Evolutionary conservation across 1,139 yeast genomes (phyloP).

Genomic region (Kluyveromyces sp.): DNA sequence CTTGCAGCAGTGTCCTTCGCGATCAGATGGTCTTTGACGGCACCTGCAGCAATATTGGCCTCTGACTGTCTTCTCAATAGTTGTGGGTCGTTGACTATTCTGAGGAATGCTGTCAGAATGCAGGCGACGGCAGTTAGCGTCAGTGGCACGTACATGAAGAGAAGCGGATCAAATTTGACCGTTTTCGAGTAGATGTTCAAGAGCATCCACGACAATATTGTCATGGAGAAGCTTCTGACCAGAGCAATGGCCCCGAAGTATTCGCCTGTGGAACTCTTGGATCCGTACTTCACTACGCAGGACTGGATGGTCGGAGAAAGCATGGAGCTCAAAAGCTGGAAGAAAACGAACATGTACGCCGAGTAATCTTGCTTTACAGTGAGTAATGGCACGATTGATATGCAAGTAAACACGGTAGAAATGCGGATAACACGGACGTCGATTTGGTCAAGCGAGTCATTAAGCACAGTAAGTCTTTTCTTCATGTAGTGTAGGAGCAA

Average conservation of each 20-base stretch:
- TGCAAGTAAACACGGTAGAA: conserved; percentile 37
- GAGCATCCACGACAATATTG: conserved; percentile 38
- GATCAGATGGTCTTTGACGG: too few relatives aligned
- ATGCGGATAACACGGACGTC: conserved; percentile 43
- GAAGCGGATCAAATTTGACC: conserved; percentile 29
- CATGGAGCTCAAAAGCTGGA: conserved; percentile 36
- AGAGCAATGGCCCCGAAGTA: conserved; percentile 48
- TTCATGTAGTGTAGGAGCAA: conserved; percentile 36
- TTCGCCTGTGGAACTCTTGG: conserved; percentile 43
- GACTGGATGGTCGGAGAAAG: conserved; percentile 42
- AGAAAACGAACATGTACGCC: conserved; percentile 22
- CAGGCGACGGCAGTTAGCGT: conserved; percentile 18
- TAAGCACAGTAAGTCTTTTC: conserved; percentile 22
- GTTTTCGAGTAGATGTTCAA: conserved; percentile 38
- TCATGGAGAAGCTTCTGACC: conserved; percentile 36
- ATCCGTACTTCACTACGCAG: conserved; percentile 41
- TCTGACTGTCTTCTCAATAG: conserved; percentile 17
- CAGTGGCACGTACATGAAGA: conserved; percentile 27
- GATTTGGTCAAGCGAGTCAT: conserved; percentile 42
- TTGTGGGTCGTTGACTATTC: conserved; percentile 14
- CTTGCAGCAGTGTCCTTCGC: neutral
- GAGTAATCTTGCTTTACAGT: conserved; percentile 15
- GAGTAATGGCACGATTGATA: conserved; percentile 39
- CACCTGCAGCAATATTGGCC: conserved; percentile 5
- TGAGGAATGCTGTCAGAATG: conserved; percentile 18